Evolutionary conservation across 345 rosid genomes (phyloP).

Genomic region (Psidium guajava): DNA sequence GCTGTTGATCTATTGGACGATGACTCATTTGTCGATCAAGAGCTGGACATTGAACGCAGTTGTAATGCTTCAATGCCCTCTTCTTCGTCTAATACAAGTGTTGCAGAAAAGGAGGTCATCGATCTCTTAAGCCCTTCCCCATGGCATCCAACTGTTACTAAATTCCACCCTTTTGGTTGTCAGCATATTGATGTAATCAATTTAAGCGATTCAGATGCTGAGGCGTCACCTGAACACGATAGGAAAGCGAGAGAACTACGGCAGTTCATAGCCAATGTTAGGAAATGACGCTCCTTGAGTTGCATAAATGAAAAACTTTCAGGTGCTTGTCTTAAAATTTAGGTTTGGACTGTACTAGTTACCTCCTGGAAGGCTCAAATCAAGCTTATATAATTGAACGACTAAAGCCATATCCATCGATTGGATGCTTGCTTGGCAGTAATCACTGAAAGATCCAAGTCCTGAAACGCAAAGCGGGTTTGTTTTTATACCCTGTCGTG

Average conservation of each 20-base stretch:
- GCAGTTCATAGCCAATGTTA: slow-evolving; percentile 41
- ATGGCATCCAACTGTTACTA: slow-evolving; percentile 1
- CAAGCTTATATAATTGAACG: not conserved
- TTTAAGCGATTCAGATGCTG: slow-evolving; percentile 67
- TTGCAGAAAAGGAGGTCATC: slow-evolving; percentile 31
- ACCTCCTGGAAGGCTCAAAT: not conserved
- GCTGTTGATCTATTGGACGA: not conserved
- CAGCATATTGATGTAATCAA: slow-evolving; percentile 27
- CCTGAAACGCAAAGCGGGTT: not conserved
- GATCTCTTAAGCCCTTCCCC: slow-evolving; percentile 79
- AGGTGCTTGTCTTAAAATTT: not conserved
- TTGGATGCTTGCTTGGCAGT: not conserved
- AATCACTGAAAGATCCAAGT: not conserved
- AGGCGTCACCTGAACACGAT: slow-evolving; percentile 44
- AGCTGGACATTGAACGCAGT: slow-evolving; percentile 7
- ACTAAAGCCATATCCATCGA: not conserved
- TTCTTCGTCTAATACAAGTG: not conserved
- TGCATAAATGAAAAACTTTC: not conserved
- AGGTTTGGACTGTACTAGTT: not conserved
- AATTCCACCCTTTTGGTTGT: slow-evolving; percentile 13
- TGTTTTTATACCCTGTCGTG: not conserved
- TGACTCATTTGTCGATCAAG: slow-evolving; percentile 7
- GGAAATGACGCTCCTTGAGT: slow-evolving; percentile 31
- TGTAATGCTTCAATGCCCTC: not conserved
- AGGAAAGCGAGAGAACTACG: slow-evolving; percentile 59